A percentile compares a stretch with the other conserved stretches of the same genome.
Evolutionary conservation across 2,329 filamentous ascomycete species (phyloP).

Genomic region (Aspergillus sp.): DNA sequence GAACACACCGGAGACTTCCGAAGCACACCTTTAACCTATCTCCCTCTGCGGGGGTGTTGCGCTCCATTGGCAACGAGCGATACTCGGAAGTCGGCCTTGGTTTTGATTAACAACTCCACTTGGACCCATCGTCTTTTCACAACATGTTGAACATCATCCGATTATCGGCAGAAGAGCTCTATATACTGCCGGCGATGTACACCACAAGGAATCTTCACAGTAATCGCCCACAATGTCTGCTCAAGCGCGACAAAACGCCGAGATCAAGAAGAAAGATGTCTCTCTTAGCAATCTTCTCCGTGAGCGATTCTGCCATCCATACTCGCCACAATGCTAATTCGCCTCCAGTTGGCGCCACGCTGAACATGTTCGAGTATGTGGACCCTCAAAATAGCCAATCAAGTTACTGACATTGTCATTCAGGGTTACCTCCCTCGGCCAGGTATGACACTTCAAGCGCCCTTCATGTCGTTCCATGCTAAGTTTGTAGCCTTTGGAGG

Average conservation of each 20-base stretch:
- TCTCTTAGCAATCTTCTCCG: not conserved
- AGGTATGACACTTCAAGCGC: not conserved
- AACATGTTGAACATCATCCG: not conserved
- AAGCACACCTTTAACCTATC: not conserved
- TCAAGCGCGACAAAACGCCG: not conserved
- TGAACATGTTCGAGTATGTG: not conserved
- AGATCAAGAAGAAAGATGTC: not conserved
- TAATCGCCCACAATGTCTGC: conserved; percentile 15
- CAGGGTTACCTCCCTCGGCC: not conserved
- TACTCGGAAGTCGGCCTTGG: not conserved
- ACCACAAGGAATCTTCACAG: not conserved
- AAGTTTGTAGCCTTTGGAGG: not conserved
- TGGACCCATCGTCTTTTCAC: not conserved
- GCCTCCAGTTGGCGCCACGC: not conserved
- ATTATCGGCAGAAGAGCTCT: not conserved
- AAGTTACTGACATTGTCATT: not conserved
- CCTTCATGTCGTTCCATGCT: not conserved
- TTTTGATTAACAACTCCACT: not conserved
- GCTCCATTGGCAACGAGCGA: not conserved
- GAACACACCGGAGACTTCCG: not conserved
- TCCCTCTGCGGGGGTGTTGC: not conserved
- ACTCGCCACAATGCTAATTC: not conserved
- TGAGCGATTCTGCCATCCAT: not conserved
- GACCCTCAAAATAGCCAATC: not conserved
- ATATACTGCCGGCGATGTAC: not conserved